phyloP scores from a whole-genome alignment of 495 filamentous ascomycete genomes.

The Xylaria cubensis region DNA sequence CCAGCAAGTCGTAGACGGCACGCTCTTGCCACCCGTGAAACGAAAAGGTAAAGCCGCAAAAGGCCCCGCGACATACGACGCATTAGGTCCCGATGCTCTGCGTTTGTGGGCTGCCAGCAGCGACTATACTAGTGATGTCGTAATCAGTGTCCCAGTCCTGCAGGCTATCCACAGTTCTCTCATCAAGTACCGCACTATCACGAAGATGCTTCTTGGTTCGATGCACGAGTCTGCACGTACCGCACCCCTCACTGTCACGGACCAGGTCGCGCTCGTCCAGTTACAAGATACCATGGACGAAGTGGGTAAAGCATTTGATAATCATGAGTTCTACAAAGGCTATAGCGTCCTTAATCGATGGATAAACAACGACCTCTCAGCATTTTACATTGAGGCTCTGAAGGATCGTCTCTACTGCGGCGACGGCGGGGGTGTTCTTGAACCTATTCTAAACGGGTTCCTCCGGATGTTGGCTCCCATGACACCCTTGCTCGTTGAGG shows the following conservation, averaged over 20 bases:
- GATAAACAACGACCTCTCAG: constrained; percentile 80
- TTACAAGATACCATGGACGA: constrained; percentile 65
- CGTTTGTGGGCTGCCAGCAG: constrained; percentile 89
- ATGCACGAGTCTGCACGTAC: constrained; percentile 64
- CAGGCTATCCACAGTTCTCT: constrained; percentile 74
- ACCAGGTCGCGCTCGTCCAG: constrained; percentile 79
- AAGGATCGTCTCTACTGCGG: constrained; percentile 92
- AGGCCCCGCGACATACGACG: constrained; percentile 40
- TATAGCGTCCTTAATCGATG: constrained; percentile 75
- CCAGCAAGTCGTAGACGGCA: constrained; percentile 80
- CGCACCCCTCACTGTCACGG: constrained; percentile 58
- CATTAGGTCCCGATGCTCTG: constrained; percentile 80
- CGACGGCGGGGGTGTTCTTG: constrained; percentile 69
- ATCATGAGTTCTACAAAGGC: constrained; percentile 84
- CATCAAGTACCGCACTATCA: constrained; percentile 83
- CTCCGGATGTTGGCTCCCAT: constrained; percentile 80
- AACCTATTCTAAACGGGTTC: constrained; percentile 71
- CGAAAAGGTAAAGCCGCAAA: constrained; percentile 46
- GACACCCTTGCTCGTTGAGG: constrained; percentile 83
- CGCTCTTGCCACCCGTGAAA: constrained; percentile 59
- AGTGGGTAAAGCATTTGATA: constrained; percentile 67
- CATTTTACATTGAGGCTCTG: constrained; percentile 90
- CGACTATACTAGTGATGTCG: constrained; percentile 88
- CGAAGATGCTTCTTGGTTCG: constrained; percentile 87
- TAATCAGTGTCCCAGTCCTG: constrained; percentile 76